A percentile compares a stretch with the other conserved stretches of the same genome.
These are phyloP conservation scores for Umbellularia californica DNA, from an alignment of 164 flowering plant genomes.

Conservation along the genomic window DNA sequence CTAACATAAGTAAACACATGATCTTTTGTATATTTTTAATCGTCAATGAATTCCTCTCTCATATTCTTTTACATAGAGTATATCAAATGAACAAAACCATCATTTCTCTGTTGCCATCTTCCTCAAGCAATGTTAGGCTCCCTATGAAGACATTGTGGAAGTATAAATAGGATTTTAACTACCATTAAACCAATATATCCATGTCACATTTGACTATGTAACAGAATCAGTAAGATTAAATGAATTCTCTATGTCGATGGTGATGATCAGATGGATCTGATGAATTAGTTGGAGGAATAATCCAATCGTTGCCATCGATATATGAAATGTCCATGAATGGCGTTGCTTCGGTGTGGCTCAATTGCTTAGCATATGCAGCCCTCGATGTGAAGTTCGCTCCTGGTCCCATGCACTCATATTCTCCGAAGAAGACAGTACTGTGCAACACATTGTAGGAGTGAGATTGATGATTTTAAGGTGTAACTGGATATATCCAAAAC, in stretches of 20 bases:
- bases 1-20: too few relatives aligned
- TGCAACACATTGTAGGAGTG: neutral
- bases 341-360: conserved; percentile 44
- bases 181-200: neutral
- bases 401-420: conserved; percentile 56
- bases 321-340: conserved; percentile 48
- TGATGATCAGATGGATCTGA: neutral
- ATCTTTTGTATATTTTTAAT: too few relatives aligned
- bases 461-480: neutral
- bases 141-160: neutral
- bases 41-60: too few relatives aligned
- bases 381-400: conserved; percentile 54
- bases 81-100: neutral
- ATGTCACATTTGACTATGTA: neutral
- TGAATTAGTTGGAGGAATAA: conserved; percentile 19
- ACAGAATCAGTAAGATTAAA: conserved; percentile 3
- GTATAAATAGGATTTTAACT: neutral
- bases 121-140: neutral
- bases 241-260: neutral
- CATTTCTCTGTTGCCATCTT: neutral
- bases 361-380: conserved; percentile 48
- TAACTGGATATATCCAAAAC: neutral
- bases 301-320: conserved; percentile 72
- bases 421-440: conserved; percentile 79
- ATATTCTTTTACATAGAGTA: too few relatives aligned